These are phyloP conservation scores for Chalciporus sp. DNA, from an alignment of 1,284 basidiomycete genomes.

Conservation along the genomic window DNA sequence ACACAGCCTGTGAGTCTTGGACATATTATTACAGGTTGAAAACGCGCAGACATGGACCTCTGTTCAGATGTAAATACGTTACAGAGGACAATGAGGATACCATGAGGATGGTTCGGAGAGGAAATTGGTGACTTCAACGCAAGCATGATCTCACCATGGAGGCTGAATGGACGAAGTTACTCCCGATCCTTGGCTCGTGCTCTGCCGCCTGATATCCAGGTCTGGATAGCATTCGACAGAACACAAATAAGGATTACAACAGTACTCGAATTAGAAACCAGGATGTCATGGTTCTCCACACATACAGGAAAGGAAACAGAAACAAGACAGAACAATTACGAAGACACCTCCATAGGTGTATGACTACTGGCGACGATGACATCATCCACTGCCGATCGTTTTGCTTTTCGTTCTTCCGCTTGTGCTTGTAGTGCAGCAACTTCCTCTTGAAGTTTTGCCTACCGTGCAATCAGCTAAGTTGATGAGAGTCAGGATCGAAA, in stretches of 20 bases:
- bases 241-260: constrained; percentile 2
- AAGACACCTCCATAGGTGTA: constrained; percentile 35
- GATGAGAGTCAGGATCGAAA: neutral
- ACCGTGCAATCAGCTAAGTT: constrained; percentile 4
- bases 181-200: neutral
- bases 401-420: constrained; percentile 37
- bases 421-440: constrained; percentile 30
- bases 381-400: constrained; percentile 33
- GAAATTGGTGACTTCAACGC: too few species aligned
- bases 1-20: too few species aligned
- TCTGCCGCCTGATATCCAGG: neutral
- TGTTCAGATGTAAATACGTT: too few species aligned
- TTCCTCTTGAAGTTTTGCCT: constrained; percentile 32
- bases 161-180: too few species aligned
- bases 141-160: too few species aligned
- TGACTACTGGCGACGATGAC: constrained; percentile 35
- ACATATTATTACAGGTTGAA: too few species aligned
- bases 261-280: neutral
- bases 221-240: neutral
- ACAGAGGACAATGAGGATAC: too few species aligned
- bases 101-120: too few species aligned
- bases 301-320: neutral
- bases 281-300: neutral
- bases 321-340: constrained; percentile 6
- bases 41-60: too few species aligned